Evolutionary conservation across 2,329 filamentous ascomycete genomes (phyloP).

Genomic region (Plectosphaerella cucumerina): DNA sequence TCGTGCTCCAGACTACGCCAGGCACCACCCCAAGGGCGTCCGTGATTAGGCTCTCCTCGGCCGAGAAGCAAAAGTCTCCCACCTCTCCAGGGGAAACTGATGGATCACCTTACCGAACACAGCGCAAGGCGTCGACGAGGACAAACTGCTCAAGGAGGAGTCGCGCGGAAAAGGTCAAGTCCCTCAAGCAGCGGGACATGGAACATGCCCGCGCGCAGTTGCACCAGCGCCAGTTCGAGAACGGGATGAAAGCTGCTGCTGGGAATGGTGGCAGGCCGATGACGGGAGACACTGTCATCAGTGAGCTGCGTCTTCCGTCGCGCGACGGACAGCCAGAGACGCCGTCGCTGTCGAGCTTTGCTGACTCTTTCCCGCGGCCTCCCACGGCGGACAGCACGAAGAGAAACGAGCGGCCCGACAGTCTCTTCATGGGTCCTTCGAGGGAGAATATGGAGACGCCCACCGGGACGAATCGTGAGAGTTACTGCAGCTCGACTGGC

Average conservation of each 20-base stretch:
- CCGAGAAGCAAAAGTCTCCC: neutral
- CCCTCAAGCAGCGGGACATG: conserved; percentile 35
- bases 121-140: conserved; percentile 7
- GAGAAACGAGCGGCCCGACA: neutral
- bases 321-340: conserved; percentile 4
- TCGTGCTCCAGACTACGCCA: conserved; percentile 17
- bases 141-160: conserved; percentile 18
- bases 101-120: neutral
- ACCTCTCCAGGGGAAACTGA: too few species aligned
- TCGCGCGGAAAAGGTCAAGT: conserved; percentile 32
- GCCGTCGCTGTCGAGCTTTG: neutral
- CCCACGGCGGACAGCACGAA: neutral
- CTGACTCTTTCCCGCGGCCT: neutral
- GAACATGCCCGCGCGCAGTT: conserved; percentile 22
- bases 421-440: neutral
- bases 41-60: neutral
- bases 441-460: neutral
- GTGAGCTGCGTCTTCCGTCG: conserved; percentile 10
- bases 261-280: conserved; percentile 5
- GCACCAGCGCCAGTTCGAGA: neutral
- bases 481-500: conserved; percentile 5
- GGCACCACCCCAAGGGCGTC: conserved; percentile 8
- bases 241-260: conserved; percentile 1
- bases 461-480: neutral
- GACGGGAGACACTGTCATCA: conserved; percentile 10